Evolutionary conservation across 805 yeast species (phyloP).

Genomic region (Wickerhamiella musiphila): DNA sequence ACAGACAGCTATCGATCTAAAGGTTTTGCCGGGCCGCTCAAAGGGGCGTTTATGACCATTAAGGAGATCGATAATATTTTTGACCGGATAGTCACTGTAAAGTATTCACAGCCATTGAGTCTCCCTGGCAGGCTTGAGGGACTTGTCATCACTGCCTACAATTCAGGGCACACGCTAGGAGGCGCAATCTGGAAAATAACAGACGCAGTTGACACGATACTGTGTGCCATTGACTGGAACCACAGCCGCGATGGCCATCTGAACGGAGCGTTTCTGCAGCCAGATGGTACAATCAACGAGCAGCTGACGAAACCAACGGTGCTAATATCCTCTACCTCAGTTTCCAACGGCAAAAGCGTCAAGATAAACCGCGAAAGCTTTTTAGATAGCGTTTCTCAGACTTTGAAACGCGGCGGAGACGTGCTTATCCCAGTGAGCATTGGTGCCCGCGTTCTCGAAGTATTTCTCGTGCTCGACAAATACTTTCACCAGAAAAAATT

Average conservation of each 20-base stretch:
- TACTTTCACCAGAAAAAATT: constrained; percentile 30
- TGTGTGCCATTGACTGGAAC: constrained; percentile 89
- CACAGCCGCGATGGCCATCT: constrained; percentile 78
- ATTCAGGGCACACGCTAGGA: constrained; percentile 86
- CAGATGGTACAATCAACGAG: constrained; percentile 43
- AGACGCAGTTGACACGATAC: constrained; percentile 58
- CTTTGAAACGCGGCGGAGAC: constrained; percentile 59
- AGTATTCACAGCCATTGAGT: constrained; percentile 50
- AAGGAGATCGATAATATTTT: constrained; percentile 67
- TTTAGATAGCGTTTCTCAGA: constrained; percentile 41
- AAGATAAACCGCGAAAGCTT: constrained; percentile 48
- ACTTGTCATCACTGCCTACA: constrained; percentile 56
- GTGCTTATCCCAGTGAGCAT: constrained; percentile 69
- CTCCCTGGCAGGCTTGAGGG: constrained; percentile 10
- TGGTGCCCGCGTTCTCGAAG: constrained; percentile 66
- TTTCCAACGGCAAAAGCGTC: constrained; percentile 36
- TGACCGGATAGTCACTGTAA: constrained; percentile 50
- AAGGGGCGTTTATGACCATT: constrained; percentile 37
- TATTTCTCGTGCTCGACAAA: constrained; percentile 55
- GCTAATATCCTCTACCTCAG: constrained; percentile 49
- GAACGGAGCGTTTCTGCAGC: constrained; percentile 48
- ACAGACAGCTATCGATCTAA: constrained; percentile 61
- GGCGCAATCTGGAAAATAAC: constrained; percentile 77
- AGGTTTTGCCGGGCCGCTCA: constrained; percentile 59
- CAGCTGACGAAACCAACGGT: constrained; percentile 61